phyloP scores from a whole-genome alignment of 768 basidiomycete species.

The Macrocybe gigantea region DNA sequence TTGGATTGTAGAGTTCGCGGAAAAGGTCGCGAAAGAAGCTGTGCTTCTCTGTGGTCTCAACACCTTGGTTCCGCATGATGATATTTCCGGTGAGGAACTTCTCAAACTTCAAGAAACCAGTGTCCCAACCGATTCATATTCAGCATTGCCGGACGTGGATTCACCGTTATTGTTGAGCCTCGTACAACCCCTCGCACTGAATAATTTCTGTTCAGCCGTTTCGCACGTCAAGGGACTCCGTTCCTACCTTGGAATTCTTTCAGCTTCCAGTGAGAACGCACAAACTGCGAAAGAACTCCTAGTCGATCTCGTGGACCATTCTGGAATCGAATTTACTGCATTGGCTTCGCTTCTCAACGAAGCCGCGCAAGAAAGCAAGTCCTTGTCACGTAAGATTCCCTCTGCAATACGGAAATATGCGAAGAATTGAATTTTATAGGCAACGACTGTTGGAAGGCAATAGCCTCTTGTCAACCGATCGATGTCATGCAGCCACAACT shows the following conservation, averaged over 20 bases:
- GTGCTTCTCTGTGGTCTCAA: conserved; percentile 28
- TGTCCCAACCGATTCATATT: neutral
- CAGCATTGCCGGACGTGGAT: neutral
- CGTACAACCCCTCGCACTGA: conserved; percentile 54
- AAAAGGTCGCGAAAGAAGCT: conserved; percentile 53
- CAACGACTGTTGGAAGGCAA: conserved; percentile 41
- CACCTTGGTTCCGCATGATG: neutral
- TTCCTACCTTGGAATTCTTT: conserved; percentile 42
- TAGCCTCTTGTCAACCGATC: conserved; percentile 58
- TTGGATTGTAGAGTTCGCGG: conserved; percentile 60
- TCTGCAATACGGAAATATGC: neutral
- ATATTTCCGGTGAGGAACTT: conserved; percentile 4
- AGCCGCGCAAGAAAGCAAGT: conserved; percentile 23
- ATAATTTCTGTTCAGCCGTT: conserved; percentile 43
- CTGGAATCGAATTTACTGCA: conserved; percentile 54
- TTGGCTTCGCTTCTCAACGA: conserved; percentile 44
- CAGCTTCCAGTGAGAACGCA: conserved; percentile 55
- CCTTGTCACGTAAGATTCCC: conserved; percentile 8
- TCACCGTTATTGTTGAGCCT: conserved; percentile 49
- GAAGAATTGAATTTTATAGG: conserved; percentile 26
- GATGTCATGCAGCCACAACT: conserved; percentile 37
- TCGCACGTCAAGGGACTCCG: conserved; percentile 56
- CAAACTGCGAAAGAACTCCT: conserved; percentile 60
- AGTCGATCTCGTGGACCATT: conserved; percentile 56
- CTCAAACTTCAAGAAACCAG: neutral